phyloP scores from a whole-genome alignment of 768 basidiomycete genomes.

The Agrocybe pediades region DNA sequence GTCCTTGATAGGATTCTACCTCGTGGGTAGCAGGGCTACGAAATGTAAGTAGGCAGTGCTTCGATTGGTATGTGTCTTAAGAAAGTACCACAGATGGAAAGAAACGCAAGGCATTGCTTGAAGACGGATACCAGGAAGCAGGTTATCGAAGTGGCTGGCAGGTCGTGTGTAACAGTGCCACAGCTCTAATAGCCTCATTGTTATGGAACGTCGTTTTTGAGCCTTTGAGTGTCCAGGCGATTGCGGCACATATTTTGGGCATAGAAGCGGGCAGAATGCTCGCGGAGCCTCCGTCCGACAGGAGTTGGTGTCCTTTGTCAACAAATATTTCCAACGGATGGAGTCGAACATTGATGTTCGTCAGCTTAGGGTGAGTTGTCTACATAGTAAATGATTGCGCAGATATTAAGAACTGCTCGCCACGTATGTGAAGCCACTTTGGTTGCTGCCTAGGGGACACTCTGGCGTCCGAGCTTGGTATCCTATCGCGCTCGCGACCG shows the following conservation, averaged over 20 bases:
- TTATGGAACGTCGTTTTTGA: slow-evolving; percentile 67
- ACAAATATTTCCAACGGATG: slow-evolving; percentile 42
- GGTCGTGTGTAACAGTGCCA: slow-evolving; percentile 79
- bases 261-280: slow-evolving; percentile 18
- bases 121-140: slow-evolving; percentile 72
- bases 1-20: slow-evolving; percentile 75
- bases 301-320: slow-evolving; percentile 66
- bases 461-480: slow-evolving; percentile 91
- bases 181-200: slow-evolving; percentile 58
- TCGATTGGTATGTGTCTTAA: not conserved
- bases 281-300: slow-evolving; percentile 15
- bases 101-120: slow-evolving; percentile 69
- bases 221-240: slow-evolving; percentile 41
- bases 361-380: slow-evolving; percentile 59
- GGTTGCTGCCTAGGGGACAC: slow-evolving; percentile 91
- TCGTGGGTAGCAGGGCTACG: slow-evolving; percentile 80
- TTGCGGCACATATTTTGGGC: slow-evolving; percentile 25
- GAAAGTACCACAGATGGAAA: slow-evolving; percentile 59
- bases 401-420: not conserved
- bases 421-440: slow-evolving; percentile 72
- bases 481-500: slow-evolving; percentile 70
- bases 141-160: slow-evolving; percentile 82
- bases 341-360: slow-evolving; percentile 66
- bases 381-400: not conserved
- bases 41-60: slow-evolving; percentile 52